Percentiles rank a stretch among this genome's conserved stretches.
Conservation (phyloP, 805 yeast genomes). For the Metschnikowia arizonensis region DNA sequence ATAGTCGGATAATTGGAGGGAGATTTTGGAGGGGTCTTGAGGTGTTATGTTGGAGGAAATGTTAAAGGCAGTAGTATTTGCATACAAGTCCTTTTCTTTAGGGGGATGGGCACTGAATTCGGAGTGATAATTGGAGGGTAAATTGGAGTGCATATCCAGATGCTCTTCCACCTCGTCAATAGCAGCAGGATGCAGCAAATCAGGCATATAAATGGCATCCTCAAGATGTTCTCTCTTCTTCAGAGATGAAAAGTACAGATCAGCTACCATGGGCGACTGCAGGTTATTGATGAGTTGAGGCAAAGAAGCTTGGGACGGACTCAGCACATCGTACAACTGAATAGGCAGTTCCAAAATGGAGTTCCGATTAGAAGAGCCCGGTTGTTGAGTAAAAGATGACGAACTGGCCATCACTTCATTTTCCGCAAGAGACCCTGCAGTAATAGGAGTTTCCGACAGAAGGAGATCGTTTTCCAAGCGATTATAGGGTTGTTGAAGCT, state of each 20-base stretch:
- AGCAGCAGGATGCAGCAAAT: conserved; percentile 3
- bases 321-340: conserved; percentile 7
- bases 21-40: conserved; percentile 10
- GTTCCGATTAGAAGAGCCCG: conserved; percentile 5
- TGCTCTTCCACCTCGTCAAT: conserved; percentile 5
- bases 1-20: conserved; percentile 16
- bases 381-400: conserved; percentile 1
- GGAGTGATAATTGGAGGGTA: background rate
- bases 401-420: background rate
- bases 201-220: conserved; percentile 4
- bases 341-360: conserved; percentile 13
- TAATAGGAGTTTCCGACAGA: conserved; percentile 8
- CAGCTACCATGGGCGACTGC: conserved; percentile 17
- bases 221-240: conserved; percentile 1
- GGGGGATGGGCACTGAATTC: background rate
- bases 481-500: conserved; percentile 17
- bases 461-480: background rate
- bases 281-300: conserved; percentile 11
- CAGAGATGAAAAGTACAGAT: conserved; percentile 15
- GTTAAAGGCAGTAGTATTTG: conserved; percentile 16
- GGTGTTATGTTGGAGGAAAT: conserved; percentile 12
- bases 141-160: background rate
- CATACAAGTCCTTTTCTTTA: conserved; percentile 7
- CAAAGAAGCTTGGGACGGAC: conserved; percentile 12
- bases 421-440: background rate